phyloP scores from a whole-genome alignment of 2,329 filamentous ascomycete species.

The Diaporthe caulivora region DNA sequence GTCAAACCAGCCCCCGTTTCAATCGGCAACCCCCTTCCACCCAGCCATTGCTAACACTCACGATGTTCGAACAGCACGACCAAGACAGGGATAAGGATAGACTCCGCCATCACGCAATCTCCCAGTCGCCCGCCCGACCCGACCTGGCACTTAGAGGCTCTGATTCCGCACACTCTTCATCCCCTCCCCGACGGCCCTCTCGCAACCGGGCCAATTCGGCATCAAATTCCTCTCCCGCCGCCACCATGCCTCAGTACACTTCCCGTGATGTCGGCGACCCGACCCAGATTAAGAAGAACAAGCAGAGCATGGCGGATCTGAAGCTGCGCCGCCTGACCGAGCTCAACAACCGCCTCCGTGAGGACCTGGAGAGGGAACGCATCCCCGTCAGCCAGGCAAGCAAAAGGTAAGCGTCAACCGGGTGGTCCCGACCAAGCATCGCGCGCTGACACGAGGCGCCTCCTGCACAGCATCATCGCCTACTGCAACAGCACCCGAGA shows the following conservation, averaged over 20 bases:
- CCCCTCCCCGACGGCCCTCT: slow-evolving; percentile 42
- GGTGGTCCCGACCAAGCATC: slow-evolving; percentile 6
- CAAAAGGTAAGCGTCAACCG: slow-evolving; percentile 73
- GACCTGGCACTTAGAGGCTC: slow-evolving; percentile 28
- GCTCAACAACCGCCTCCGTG: slow-evolving; percentile 93
- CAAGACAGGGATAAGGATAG: slow-evolving; percentile 30
- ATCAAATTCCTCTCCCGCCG: slow-evolving; percentile 43
- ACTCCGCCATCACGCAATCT: slow-evolving; percentile 26
- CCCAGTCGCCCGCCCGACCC: slow-evolving; percentile 33
- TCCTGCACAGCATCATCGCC: slow-evolving; percentile 86
- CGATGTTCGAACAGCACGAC: slow-evolving; percentile 37
- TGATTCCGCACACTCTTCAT: slow-evolving; percentile 32
- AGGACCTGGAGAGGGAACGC: slow-evolving; percentile 94
- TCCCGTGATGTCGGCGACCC: slow-evolving; percentile 76
- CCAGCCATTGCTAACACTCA: slow-evolving; percentile 30
- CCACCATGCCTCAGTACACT: slow-evolving; percentile 74
- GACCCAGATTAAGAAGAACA: slow-evolving; percentile 86
- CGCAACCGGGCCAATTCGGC: slow-evolving; percentile 37
- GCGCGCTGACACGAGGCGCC: slow-evolving; percentile 22
- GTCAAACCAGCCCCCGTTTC: slow-evolving; percentile 6
- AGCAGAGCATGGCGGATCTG: slow-evolving; percentile 98
- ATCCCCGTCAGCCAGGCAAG: slow-evolving; percentile 96
- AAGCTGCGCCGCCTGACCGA: slow-evolving; percentile 97
- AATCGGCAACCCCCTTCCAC: not conserved
- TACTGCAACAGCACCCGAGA: slow-evolving; percentile 99